These are phyloP conservation scores for Acanthamoeba sp. DNA, from an alignment of 208 protist genomes.

Conservation along the genomic window DNA sequence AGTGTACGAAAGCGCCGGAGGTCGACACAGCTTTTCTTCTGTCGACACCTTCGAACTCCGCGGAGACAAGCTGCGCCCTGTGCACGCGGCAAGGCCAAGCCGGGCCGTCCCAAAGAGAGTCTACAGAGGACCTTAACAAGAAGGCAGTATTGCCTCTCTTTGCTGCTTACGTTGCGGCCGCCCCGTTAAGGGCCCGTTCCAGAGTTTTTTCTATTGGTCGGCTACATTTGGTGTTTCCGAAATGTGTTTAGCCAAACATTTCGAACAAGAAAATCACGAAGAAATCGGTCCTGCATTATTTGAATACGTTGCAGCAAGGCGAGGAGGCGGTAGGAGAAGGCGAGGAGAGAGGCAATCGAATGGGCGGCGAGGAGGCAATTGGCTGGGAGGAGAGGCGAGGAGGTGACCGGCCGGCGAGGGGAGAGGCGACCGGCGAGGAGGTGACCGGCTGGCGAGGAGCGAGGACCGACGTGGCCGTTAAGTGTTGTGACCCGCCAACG, in stretches of 20 bases:
- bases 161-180: background rate
- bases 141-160: background rate
- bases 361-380: background rate
- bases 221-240: background rate
- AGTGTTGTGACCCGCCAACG: background rate
- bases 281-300: background rate
- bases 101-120: background rate
- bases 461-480: background rate
- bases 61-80: background rate
- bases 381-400: background rate
- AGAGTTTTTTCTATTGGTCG: background rate
- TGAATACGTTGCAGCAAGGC: background rate
- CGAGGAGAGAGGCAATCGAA: background rate
- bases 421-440: background rate
- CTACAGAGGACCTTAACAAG: background rate
- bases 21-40: too few relatives aligned
- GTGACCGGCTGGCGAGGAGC: background rate
- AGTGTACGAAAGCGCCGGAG: background rate
- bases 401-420: background rate
- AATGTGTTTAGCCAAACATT: background rate
- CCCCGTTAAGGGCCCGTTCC: background rate
- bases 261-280: background rate
- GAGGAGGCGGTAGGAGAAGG: background rate
- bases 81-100: too few relatives aligned
- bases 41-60: background rate